Percentiles rank a stretch among this genome's conserved stretches.
These are phyloP conservation scores for Orbilia ellipsospora DNA, from an alignment of 2,329 filamentous ascomycete genomes.

Conservation along the genomic window DNA sequence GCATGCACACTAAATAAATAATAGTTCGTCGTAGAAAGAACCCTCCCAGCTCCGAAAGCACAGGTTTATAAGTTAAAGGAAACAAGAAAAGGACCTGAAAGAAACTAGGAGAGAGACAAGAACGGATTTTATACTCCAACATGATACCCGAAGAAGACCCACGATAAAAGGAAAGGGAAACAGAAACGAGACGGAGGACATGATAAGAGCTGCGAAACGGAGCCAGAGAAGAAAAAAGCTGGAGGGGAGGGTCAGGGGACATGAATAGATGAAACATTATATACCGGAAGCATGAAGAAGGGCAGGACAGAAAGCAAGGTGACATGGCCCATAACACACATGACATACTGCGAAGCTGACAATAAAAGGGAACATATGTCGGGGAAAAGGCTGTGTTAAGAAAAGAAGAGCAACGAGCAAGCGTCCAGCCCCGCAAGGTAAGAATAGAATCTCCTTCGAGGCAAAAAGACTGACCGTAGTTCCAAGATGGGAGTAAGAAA, in stretches of 20 bases:
- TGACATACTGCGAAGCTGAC: slow-evolving; percentile 43
- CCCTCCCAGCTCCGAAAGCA: slow-evolving; percentile 16
- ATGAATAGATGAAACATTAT: slow-evolving; percentile 32
- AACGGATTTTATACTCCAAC: slow-evolving; percentile 55
- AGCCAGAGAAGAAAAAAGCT: slow-evolving; percentile 2
- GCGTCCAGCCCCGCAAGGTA: slow-evolving; percentile 23
- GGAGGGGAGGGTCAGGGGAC: slow-evolving; percentile 15
- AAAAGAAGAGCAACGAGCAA: slow-evolving; percentile 9
- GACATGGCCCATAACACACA: slow-evolving; percentile 53
- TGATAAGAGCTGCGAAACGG: slow-evolving; percentile 27
- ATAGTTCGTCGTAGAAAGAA: slow-evolving; percentile 8
- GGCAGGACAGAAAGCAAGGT: slow-evolving; percentile 17
- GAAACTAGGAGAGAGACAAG: slow-evolving; percentile 15
- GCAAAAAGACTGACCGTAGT: slow-evolving; percentile 27
- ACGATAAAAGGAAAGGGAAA: slow-evolving; percentile 30
- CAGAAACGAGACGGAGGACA: slow-evolving; percentile 17
- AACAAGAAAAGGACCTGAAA: slow-evolving; percentile 12
- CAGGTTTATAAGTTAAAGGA: slow-evolving; percentile 37
- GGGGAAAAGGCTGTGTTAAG: background rate
- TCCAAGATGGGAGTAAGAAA: slow-evolving; percentile 28
- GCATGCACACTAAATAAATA: slow-evolving; percentile 9
- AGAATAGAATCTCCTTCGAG: slow-evolving; percentile 21
- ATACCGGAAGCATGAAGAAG: slow-evolving; percentile 22
- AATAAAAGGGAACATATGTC: slow-evolving; percentile 20
- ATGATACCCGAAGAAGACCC: slow-evolving; percentile 51